Evolutionary conservation across 2,329 filamentous ascomycete genomes (phyloP).

Genomic region (Fusarium pilosicola): DNA sequence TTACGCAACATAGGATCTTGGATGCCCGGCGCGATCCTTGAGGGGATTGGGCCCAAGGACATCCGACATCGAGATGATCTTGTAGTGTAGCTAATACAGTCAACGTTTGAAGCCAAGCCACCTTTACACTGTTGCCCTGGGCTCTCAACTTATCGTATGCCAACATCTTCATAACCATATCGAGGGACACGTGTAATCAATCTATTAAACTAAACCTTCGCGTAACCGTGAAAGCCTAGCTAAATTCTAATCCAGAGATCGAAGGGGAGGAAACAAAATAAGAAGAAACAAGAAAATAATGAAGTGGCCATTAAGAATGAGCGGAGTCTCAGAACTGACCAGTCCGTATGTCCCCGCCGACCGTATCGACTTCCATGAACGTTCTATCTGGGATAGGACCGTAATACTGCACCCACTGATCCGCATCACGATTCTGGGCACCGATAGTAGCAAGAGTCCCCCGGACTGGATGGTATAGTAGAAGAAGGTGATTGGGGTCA

Average conservation of each 20-base stretch:
- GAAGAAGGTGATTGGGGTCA: background rate
- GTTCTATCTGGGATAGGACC: background rate
- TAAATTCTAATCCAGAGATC: too few relatives aligned
- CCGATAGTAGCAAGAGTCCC: background rate
- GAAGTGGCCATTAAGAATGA: background rate
- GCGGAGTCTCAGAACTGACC: background rate
- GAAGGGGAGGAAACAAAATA: background rate
- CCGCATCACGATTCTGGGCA: background rate
- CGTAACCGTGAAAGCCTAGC: background rate
- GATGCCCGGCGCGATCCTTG: background rate
- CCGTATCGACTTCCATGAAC: background rate
- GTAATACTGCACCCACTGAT: background rate
- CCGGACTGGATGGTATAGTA: background rate
- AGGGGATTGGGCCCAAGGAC: background rate
- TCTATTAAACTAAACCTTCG: background rate
- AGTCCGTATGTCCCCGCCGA: background rate
- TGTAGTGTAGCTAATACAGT: background rate
- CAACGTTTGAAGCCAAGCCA: background rate
- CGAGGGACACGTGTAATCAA: background rate
- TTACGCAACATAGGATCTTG: background rate
- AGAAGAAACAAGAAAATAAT: background rate
- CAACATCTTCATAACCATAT: background rate
- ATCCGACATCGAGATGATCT: background rate
- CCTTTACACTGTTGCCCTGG: background rate
- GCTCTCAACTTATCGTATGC: background rate